A percentile compares a stretch with the other conserved stretches of the same genome.
phyloP scores from a whole-genome alignment of 1,139 yeast species.

The Blastobotrys proliferans region DNA sequence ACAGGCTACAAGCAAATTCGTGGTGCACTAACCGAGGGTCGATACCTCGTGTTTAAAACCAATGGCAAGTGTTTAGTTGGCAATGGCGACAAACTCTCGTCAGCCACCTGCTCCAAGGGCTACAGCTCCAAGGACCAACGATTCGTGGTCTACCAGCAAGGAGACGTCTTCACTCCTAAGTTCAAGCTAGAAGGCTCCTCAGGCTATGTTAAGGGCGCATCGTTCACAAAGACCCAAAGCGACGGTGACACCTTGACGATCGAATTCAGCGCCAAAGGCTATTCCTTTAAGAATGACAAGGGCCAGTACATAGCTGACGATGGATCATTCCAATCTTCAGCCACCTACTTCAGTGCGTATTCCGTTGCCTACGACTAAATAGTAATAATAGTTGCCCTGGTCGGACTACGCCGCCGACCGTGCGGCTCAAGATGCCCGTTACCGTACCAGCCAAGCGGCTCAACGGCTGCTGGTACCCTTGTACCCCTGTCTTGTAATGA shows the following conservation, averaged over 20 bases:
- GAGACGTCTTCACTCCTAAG: neutral
- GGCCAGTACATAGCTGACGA: slow-evolving; percentile 14
- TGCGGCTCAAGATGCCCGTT: too few species aligned
- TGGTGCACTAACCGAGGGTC: slow-evolving; percentile 28
- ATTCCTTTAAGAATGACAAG: neutral
- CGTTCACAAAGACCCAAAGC: neutral
- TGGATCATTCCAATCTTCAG: slow-evolving; percentile 17
- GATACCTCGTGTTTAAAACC: slow-evolving; percentile 19
- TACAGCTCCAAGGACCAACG: neutral
- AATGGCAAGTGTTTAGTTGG: neutral
- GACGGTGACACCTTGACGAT: neutral
- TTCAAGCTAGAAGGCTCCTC: neutral
- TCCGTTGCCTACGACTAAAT: too few species aligned
- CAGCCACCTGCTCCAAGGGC: neutral
- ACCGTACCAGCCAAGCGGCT: too few species aligned
- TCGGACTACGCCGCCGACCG: too few species aligned
- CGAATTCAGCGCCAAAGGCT: neutral
- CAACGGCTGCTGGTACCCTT: too few species aligned
- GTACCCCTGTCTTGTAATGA: too few species aligned
- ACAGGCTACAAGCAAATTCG: slow-evolving; percentile 24
- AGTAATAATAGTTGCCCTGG: too few species aligned
- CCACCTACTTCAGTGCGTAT: slow-evolving; percentile 16
- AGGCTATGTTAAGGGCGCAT: neutral
- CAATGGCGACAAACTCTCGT: neutral
- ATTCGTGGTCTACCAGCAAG: neutral